Conservation (phyloP, 441 rosid species). For the Breynia disticha region DNA sequence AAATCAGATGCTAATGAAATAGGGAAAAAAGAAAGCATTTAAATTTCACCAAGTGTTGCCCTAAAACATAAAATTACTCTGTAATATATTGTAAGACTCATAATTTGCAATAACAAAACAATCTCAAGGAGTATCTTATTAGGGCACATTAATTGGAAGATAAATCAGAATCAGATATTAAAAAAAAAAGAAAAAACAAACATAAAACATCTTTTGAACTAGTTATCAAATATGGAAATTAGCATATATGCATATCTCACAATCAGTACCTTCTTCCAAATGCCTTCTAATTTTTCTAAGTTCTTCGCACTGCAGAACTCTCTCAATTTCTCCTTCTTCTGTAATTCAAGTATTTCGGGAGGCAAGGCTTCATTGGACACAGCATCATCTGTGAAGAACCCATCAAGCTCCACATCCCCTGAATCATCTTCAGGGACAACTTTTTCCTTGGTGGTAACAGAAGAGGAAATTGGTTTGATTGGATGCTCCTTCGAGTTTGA, state of each 20-base stretch:
- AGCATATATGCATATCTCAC: conserved; percentile 11
- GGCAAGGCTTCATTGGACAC: conserved; percentile 29
- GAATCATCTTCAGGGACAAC: conserved; percentile 25
- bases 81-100: not conserved
- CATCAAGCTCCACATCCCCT: conserved; percentile 62
- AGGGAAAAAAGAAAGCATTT: too few relatives aligned
- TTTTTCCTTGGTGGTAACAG: conserved; percentile 21
- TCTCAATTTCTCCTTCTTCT: conserved; percentile 58
- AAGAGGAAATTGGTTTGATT: conserved; percentile 20
- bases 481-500: conserved; percentile 26
- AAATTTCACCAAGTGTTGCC: not conserved
- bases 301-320: conserved; percentile 51
- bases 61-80: not conserved
- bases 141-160: too few relatives aligned
- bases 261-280: conserved; percentile 83
- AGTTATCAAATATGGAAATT: conserved; percentile 1
- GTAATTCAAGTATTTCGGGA: conserved; percentile 50
- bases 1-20: too few relatives aligned
- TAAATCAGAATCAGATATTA: too few relatives aligned
- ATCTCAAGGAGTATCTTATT: too few relatives aligned
- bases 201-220: not conserved
- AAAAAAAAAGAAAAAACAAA: too few relatives aligned
- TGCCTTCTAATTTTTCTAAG: conserved; percentile 65
- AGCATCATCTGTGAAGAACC: conserved; percentile 50
- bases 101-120: not conserved